phyloP scores from a whole-genome alignment of 2,329 filamentous ascomycete genomes.

The Botryotinia calthae region DNA sequence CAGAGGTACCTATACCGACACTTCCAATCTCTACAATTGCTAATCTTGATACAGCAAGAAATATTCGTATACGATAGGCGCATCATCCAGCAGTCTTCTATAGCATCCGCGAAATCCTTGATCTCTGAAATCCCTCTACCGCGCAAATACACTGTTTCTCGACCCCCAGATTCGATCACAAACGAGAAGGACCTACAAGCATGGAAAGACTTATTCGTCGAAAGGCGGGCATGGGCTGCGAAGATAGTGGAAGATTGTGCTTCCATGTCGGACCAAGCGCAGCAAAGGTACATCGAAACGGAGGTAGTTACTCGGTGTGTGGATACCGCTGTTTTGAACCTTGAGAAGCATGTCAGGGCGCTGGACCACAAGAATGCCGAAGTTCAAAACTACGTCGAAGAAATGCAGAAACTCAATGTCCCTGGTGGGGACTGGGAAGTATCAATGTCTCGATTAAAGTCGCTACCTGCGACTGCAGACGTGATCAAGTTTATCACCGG shows the following conservation, averaged over 20 bases:
- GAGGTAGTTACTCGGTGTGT: constrained; percentile 76
- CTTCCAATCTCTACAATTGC: constrained; percentile 13
- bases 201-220: constrained; percentile 86
- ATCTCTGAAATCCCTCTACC: constrained; percentile 51
- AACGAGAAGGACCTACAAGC: constrained; percentile 77
- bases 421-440: constrained; percentile 66
- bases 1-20: constrained; percentile 58
- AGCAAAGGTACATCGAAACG: constrained; percentile 68
- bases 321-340: constrained; percentile 81
- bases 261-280: constrained; percentile 59
- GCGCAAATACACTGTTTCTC: constrained; percentile 56
- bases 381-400: constrained; percentile 66
- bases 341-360: constrained; percentile 69
- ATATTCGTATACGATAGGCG: constrained; percentile 90
- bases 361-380: constrained; percentile 71
- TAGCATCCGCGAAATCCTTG: constrained; percentile 45
- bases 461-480: constrained; percentile 60
- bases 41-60: constrained; percentile 61
- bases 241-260: constrained; percentile 67
- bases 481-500: constrained; percentile 67
- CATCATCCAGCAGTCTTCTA: constrained; percentile 58
- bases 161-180: constrained; percentile 77
- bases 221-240: constrained; percentile 76
- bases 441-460: constrained; percentile 62
- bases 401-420: constrained; percentile 65